Conservation (phyloP, 768 basidiomycete genomes). For the Podaxis carcinomalis region DNA sequence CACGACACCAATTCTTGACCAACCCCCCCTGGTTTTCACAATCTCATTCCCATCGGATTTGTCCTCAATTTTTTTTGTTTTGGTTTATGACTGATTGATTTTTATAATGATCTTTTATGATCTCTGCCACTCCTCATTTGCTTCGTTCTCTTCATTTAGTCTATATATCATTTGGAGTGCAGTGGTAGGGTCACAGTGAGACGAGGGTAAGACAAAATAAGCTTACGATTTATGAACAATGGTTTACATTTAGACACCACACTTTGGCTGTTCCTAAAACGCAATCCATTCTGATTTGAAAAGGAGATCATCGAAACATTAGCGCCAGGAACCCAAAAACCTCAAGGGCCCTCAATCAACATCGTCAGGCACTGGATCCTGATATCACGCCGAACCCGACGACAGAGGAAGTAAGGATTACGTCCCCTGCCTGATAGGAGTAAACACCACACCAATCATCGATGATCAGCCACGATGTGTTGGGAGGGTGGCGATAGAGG, state of each 20-base stretch:
- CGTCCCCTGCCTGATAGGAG: too few relatives aligned
- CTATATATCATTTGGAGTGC: background rate
- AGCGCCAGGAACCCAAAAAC: background rate
- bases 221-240: background rate
- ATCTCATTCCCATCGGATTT: background rate
- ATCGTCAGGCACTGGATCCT: too few relatives aligned
- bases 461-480: too few relatives aligned
- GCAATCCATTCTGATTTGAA: background rate
- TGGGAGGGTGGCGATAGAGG: background rate
- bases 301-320: background rate
- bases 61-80: background rate
- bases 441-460: too few relatives aligned
- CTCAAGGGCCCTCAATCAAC: background rate
- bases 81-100: background rate
- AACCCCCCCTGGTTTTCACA: background rate
- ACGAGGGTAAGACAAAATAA: background rate
- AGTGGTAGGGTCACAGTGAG: background rate
- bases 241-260: background rate
- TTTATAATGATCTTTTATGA: constrained; percentile 1
- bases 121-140: background rate
- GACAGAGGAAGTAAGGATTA: background rate
- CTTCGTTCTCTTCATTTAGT: background rate
- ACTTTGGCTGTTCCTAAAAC: background rate
- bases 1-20: background rate
- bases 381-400: background rate